These are phyloP conservation scores for Penicillium maclennaniae DNA, from an alignment of 495 filamentous ascomycete genomes.

Conservation along the genomic window DNA sequence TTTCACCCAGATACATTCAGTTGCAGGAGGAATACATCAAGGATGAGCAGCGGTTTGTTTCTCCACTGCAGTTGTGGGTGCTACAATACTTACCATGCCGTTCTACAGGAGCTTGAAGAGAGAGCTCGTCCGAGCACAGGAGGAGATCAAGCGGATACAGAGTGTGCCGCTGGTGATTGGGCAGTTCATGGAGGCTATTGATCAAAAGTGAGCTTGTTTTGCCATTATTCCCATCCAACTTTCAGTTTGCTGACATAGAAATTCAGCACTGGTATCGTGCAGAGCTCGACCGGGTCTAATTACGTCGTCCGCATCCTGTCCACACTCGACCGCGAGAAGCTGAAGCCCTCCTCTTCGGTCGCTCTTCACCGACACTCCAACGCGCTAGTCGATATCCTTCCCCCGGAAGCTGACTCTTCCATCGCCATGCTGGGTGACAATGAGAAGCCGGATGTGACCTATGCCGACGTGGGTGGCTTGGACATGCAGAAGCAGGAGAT, in stretches of 20 bases:
- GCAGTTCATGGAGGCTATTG: constrained; percentile 99
- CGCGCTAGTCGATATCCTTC: constrained; percentile 95
- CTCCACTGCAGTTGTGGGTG: not conserved
- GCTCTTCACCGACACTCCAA: constrained; percentile 97
- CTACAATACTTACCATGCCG: constrained; percentile 8
- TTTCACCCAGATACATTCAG: constrained; percentile 72
- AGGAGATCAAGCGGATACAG: constrained; percentile 99
- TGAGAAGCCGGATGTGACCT: constrained; percentile 98
- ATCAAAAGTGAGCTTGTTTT: constrained; percentile 75
- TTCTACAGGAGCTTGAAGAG: constrained; percentile 83
- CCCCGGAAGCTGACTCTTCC: constrained; percentile 94
- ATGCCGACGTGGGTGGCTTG: constrained; percentile 93
- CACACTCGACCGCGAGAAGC: constrained; percentile 93
- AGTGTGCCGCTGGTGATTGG: constrained; percentile 97
- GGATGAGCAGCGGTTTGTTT: constrained; percentile 85
- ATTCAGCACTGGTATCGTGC: constrained; percentile 89
- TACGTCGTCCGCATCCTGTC: constrained; percentile 98
- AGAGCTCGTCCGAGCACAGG: constrained; percentile 93
- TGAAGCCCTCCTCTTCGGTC: constrained; percentile 96
- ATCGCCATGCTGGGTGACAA: constrained; percentile 96
- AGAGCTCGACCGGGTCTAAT: constrained; percentile 96
- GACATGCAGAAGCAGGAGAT: constrained; percentile 99
- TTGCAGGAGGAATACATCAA: constrained; percentile 99
- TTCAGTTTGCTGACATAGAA: not conserved
- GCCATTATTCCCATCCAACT: not conserved